phyloP scores from a whole-genome alignment of 768 basidiomycete genomes.

The Boletus edulis region DNA sequence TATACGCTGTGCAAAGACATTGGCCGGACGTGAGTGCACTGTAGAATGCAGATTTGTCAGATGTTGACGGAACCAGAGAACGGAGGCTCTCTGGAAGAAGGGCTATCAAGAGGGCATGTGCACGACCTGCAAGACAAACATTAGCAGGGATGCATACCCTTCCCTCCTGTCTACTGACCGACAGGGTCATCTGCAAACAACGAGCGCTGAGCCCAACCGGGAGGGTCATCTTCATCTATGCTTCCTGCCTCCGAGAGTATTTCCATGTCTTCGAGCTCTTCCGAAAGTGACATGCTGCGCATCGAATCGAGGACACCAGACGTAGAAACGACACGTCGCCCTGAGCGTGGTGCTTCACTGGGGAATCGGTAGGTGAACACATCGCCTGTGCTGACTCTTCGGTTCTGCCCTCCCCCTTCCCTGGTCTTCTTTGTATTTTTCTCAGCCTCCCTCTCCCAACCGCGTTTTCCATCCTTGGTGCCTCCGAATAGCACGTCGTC shows the following conservation, averaged over 20 bases:
- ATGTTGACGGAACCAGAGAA: slow-evolving; percentile 33
- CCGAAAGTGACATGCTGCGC: slow-evolving; percentile 43
- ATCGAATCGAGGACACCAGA: slow-evolving; percentile 57
- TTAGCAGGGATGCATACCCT: not conserved
- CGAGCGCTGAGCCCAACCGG: slow-evolving; percentile 70
- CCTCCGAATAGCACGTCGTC: slow-evolving; percentile 77
- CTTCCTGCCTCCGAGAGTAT: slow-evolving; percentile 40
- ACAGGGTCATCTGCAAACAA: slow-evolving; percentile 55
- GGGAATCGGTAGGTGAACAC: slow-evolving; percentile 24
- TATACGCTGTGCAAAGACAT: slow-evolving; percentile 78
- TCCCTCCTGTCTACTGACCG: slow-evolving; percentile 42
- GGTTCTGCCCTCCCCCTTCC: slow-evolving; percentile 36
- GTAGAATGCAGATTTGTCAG: slow-evolving; percentile 43
- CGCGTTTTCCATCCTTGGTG: slow-evolving; percentile 43
- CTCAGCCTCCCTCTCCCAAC: slow-evolving; percentile 48
- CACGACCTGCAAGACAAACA: slow-evolving; percentile 48
- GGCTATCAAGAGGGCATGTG: slow-evolving; percentile 55
- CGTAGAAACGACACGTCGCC: slow-evolving; percentile 52
- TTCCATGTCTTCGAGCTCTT: slow-evolving; percentile 59
- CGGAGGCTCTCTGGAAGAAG: slow-evolving; percentile 62
- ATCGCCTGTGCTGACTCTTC: slow-evolving; percentile 32
- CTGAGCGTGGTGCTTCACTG: slow-evolving; percentile 19
- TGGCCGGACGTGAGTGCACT: slow-evolving; percentile 70
- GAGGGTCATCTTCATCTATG: slow-evolving; percentile 70
- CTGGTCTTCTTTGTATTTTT: slow-evolving; percentile 45